These are phyloP conservation scores for Voacanga thouarsii DNA, from an alignment of 257 asterid genomes.

Conservation along the genomic window DNA sequence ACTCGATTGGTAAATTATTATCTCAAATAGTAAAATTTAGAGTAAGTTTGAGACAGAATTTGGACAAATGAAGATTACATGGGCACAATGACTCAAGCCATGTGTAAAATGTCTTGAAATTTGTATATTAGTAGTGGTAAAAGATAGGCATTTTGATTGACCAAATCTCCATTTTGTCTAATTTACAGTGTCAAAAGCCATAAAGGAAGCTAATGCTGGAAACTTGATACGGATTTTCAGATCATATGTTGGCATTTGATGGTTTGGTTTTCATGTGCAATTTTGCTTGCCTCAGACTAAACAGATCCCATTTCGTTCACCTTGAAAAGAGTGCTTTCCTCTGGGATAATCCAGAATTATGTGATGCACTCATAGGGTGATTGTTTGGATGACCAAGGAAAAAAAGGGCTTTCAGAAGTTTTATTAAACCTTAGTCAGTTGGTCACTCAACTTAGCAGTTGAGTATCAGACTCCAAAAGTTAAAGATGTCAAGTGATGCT, in stretches of 20 bases:
- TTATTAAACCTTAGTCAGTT: too few relatives aligned
- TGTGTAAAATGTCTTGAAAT: neutral
- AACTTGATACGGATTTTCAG: conserved; percentile 5
- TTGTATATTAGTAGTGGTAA: neutral
- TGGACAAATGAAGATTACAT: conserved; percentile 1
- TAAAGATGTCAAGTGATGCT: too few relatives aligned
- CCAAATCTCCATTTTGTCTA: conserved; percentile 2
- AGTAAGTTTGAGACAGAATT: conserved; percentile 1
- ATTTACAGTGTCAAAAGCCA: neutral
- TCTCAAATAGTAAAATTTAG: neutral
- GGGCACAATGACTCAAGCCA: neutral
- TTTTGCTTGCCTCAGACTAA: too few relatives aligned
- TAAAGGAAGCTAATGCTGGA: neutral
- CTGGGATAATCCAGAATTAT: too few relatives aligned
- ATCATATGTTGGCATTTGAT: neutral
- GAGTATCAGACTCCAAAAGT: too few relatives aligned
- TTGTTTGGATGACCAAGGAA: too few relatives aligned
- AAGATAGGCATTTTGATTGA: neutral
- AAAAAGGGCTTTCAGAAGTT: too few relatives aligned
- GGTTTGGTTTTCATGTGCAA: neutral
- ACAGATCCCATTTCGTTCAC: neutral
- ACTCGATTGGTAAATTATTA: neutral
- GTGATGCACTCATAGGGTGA: too few relatives aligned
- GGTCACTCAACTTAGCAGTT: too few relatives aligned
- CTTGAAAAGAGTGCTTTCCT: neutral